These are phyloP conservation scores for Claviceps purpurea DNA, from an alignment of 2,329 filamentous ascomycete species.

Conservation along the genomic window DNA sequence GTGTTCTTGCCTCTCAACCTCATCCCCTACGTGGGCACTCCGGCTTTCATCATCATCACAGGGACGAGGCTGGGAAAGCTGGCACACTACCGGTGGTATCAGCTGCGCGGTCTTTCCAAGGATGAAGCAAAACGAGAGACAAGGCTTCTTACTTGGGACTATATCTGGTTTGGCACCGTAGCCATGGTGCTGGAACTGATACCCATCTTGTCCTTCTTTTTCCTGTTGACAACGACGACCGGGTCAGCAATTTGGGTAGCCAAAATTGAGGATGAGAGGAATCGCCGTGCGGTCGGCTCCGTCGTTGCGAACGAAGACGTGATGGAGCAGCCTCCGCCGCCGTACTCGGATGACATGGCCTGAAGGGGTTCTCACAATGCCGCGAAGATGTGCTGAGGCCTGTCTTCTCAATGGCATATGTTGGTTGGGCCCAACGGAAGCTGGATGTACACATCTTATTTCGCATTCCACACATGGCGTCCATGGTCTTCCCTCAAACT, in stretches of 20 bases:
- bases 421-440: background rate
- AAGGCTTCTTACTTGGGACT: conserved; percentile 58
- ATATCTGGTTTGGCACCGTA: conserved; percentile 84
- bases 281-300: conserved; percentile 7
- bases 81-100: conserved; percentile 83
- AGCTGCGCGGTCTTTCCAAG: conserved; percentile 60
- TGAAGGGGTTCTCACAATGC: background rate
- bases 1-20: conserved; percentile 73
- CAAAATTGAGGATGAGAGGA: conserved; percentile 52
- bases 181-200: conserved; percentile 78
- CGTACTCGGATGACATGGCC: conserved; percentile 15
- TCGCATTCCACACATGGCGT: background rate
- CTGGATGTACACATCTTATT: background rate
- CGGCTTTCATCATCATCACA: conserved; percentile 76
- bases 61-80: conserved; percentile 79
- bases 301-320: conserved; percentile 8
- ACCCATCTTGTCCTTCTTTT: conserved; percentile 84
- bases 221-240: conserved; percentile 73
- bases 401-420: background rate
- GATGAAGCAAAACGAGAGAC: conserved; percentile 62
- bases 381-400: background rate
- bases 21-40: conserved; percentile 68
- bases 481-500: background rate
- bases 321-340: conserved; percentile 12
- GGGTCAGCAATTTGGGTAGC: conserved; percentile 81